Evolutionary conservation across 2,329 filamentous ascomycete genomes (phyloP).

Genomic region (Cladobotryum protrusum): DNA sequence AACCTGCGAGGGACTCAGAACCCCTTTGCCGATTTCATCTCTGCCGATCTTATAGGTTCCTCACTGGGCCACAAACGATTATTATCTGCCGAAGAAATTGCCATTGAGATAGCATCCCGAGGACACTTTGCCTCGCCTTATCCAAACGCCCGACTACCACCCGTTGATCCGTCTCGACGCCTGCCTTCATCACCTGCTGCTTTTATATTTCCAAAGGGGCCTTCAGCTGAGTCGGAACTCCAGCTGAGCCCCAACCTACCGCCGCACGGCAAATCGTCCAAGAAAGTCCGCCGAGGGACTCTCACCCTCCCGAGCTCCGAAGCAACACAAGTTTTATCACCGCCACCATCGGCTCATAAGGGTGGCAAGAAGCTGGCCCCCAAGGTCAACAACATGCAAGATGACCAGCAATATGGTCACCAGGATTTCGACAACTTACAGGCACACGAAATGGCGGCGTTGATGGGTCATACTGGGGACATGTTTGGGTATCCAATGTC

Average conservation of each 20-base stretch:
- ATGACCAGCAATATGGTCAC: slow-evolving; percentile 49
- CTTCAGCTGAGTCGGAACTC: slow-evolving; percentile 22
- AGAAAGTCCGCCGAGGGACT: slow-evolving; percentile 40
- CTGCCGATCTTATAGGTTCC: slow-evolving; percentile 29
- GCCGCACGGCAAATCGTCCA: slow-evolving; percentile 26
- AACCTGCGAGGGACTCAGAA: slow-evolving; percentile 44
- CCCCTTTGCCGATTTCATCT: slow-evolving; percentile 40
- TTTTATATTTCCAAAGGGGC: slow-evolving; percentile 26
- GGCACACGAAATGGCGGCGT: slow-evolving; percentile 42
- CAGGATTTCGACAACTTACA: slow-evolving; percentile 44
- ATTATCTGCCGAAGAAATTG: slow-evolving; percentile 45
- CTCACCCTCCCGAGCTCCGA: slow-evolving; percentile 28
- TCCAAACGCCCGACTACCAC: slow-evolving; percentile 47
- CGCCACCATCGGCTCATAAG: slow-evolving; percentile 53
- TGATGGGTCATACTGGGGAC: slow-evolving; percentile 44
- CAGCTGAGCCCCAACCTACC: slow-evolving; percentile 23
- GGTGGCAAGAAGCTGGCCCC: slow-evolving; percentile 49
- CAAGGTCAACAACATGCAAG: slow-evolving; percentile 51
- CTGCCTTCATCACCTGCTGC: slow-evolving; percentile 52
- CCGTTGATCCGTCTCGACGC: slow-evolving; percentile 53
- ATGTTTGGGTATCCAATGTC: slow-evolving; percentile 57
- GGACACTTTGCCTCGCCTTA: slow-evolving; percentile 54
- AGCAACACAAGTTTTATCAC: slow-evolving; percentile 49
- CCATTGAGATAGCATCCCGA: slow-evolving; percentile 52
- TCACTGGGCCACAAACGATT: slow-evolving; percentile 40